Percentiles rank a stretch among this genome's conserved stretches.
Evolutionary conservation across 2,329 filamentous ascomycete genomes (phyloP).

Genomic region (Epicoccum nigrum): DNA sequence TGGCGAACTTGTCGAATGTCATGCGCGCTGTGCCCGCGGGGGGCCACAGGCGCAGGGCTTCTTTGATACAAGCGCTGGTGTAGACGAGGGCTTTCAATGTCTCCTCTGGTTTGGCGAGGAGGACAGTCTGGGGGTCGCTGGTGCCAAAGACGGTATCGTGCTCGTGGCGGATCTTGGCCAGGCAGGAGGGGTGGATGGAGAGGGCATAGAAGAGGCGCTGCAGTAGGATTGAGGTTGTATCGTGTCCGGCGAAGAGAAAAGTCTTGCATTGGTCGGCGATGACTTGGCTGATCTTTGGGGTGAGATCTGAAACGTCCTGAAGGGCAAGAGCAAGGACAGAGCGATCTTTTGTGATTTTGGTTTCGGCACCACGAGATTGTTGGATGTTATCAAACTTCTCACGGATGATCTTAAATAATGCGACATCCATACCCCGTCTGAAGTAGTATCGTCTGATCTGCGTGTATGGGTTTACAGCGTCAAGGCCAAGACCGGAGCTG

Average conservation of each 20-base stretch:
- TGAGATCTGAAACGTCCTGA: constrained; percentile 40
- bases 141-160: constrained; percentile 60
- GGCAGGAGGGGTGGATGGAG: constrained; percentile 38
- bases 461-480: constrained; percentile 30
- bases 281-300: constrained; percentile 43
- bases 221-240: constrained; percentile 50
- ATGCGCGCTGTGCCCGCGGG: constrained; percentile 55
- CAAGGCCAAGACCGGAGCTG: constrained; percentile 29
- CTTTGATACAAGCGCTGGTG: constrained; percentile 61
- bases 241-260: constrained; percentile 56
- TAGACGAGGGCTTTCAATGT: constrained; percentile 59
- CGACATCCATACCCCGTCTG: constrained; percentile 30
- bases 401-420: constrained; percentile 35
- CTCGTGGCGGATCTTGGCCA: constrained; percentile 52
- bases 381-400: constrained; percentile 37
- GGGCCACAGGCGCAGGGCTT: constrained; percentile 61
- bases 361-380: constrained; percentile 19
- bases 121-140: constrained; percentile 47
- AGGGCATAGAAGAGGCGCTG: constrained; percentile 43
- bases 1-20: constrained; percentile 47
- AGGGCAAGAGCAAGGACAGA: constrained; percentile 45
- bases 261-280: constrained; percentile 51
- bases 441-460: constrained; percentile 28
- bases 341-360: constrained; percentile 31
- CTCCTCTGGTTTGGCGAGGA: constrained; percentile 53